phyloP scores from a whole-genome alignment of 306 rosid species.

The Ceratonia siliqua region DNA sequence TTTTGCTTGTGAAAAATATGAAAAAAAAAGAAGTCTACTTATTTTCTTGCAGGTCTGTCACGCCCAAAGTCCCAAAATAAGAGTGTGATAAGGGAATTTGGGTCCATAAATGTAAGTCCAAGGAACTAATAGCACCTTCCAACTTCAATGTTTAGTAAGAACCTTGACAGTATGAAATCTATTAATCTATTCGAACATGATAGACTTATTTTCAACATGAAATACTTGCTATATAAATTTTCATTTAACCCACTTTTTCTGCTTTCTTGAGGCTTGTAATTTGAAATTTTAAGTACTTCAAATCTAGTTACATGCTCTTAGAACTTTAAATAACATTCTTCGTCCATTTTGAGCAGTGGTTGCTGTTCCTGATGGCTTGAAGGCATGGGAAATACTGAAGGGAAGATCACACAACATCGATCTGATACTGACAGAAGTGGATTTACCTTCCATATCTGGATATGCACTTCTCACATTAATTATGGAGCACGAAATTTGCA shows the following conservation, averaged over 20 bases:
- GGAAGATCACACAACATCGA: constrained; percentile 69
- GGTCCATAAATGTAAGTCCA: constrained; percentile 2
- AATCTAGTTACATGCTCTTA: neutral
- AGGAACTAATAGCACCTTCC: neutral
- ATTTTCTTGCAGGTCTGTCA: constrained; percentile 29
- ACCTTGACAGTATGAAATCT: neutral
- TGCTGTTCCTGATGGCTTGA: constrained; percentile 90
- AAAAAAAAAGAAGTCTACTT: neutral
- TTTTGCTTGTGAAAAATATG: neutral
- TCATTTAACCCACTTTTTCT: neutral
- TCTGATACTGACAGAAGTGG: constrained; percentile 89
- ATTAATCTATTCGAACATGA: no score
- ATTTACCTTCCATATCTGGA: constrained; percentile 92
- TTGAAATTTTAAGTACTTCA: neutral
- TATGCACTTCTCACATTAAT: constrained; percentile 83
- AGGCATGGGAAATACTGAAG: constrained; percentile 94
- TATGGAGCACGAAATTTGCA: constrained; percentile 90
- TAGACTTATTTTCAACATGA: no score
- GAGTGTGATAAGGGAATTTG: constrained; percentile 15
- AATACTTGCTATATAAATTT: neutral
- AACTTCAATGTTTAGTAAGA: neutral
- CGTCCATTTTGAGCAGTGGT: constrained; percentile 66
- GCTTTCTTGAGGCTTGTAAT: constrained; percentile 24
- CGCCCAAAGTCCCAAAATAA: constrained; percentile 13
- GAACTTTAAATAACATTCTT: constrained; percentile 27